These are phyloP conservation scores for Bacidia gigantensis DNA, from an alignment of 495 filamentous ascomycete genomes.

Conservation along the genomic window DNA sequence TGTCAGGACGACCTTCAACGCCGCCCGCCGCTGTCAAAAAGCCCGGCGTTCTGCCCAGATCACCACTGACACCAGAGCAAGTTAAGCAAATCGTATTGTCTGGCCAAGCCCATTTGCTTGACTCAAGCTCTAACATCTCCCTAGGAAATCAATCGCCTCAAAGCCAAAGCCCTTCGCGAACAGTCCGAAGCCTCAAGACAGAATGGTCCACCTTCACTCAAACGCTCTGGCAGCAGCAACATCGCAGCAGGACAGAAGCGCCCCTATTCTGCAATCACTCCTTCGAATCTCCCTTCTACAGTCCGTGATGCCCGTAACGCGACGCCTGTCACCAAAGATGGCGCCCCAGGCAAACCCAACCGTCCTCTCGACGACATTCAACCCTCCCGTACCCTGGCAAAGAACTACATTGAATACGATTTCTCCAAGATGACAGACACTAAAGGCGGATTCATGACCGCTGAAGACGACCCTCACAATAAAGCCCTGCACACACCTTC, in stretches of 20 bases:
- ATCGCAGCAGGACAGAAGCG: conserved; percentile 41
- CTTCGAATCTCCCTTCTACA: conserved; percentile 43
- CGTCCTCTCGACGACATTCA: conserved; percentile 45
- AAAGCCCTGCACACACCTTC: conserved; percentile 50
- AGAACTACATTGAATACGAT: conserved; percentile 84
- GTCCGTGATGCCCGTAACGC: conserved; percentile 50
- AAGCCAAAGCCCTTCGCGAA: conserved; percentile 77
- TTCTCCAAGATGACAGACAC: conserved; percentile 96
- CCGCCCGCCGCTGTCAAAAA: conserved; percentile 31
- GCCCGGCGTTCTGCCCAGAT: conserved; percentile 30
- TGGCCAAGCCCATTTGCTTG: background rate
- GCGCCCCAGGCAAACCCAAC: background rate
- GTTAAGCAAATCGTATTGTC: conserved; percentile 50
- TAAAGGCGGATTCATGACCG: conserved; percentile 81
- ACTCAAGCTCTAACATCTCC: conserved; percentile 1
- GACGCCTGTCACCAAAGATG: too few relatives aligned
- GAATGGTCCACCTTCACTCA: conserved; percentile 15
- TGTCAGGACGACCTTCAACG: conserved; percentile 45
- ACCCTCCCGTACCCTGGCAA: conserved; percentile 67
- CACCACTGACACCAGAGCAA: conserved; percentile 60
- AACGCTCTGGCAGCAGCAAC: conserved; percentile 21
- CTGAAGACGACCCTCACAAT: conserved; percentile 82
- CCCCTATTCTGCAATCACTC: conserved; percentile 47
- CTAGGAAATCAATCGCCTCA: conserved; percentile 81
- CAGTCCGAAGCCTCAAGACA: conserved; percentile 41